A percentile compares a stretch with the other conserved stretches of the same genome.
Evolutionary conservation across 2,329 filamentous ascomycete genomes (phyloP).

Genomic region (Cladophialophora yegresii): DNA sequence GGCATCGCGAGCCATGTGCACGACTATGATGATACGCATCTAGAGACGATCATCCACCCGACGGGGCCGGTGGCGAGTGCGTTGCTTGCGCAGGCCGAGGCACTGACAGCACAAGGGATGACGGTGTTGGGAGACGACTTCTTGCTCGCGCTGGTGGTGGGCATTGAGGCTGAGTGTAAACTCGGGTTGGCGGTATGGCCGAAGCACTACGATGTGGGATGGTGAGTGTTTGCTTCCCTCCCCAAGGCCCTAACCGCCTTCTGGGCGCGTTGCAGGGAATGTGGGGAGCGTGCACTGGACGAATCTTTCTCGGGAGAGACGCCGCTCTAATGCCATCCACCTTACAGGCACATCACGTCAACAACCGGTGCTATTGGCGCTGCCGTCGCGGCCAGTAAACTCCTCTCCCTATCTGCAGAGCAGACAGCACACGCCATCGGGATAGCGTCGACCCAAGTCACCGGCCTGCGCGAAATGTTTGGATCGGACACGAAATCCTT

Average conservation of each 20-base stretch:
- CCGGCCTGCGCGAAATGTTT: constrained; percentile 58
- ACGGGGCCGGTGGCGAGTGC: constrained; percentile 56
- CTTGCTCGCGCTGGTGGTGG: constrained; percentile 54
- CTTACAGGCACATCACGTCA: constrained; percentile 52
- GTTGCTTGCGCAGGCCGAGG: constrained; percentile 53
- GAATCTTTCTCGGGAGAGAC: not conserved
- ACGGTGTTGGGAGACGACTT: constrained; percentile 51
- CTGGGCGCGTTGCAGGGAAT: not conserved
- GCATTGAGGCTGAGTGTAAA: constrained; percentile 58
- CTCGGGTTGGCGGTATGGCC: constrained; percentile 56
- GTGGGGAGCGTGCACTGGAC: not conserved
- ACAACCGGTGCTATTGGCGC: constrained; percentile 57
- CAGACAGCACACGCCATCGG: constrained; percentile 56
- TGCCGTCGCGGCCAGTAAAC: constrained; percentile 55
- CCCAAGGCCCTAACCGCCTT: not conserved
- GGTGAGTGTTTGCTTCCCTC: constrained; percentile 38
- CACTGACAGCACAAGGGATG: constrained; percentile 34
- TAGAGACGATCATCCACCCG: constrained; percentile 60
- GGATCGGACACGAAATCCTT: constrained; percentile 60
- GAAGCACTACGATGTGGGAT: constrained; percentile 58
- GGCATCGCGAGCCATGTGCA: constrained; percentile 59
- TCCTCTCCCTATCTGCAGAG: constrained; percentile 46
- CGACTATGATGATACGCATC: constrained; percentile 60
- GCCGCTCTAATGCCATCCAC: not conserved
- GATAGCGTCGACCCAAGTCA: constrained; percentile 56